Evolutionary conservation across 176 grass and related monocot species (phyloP).

Genomic region (Ananas comosus): DNA sequence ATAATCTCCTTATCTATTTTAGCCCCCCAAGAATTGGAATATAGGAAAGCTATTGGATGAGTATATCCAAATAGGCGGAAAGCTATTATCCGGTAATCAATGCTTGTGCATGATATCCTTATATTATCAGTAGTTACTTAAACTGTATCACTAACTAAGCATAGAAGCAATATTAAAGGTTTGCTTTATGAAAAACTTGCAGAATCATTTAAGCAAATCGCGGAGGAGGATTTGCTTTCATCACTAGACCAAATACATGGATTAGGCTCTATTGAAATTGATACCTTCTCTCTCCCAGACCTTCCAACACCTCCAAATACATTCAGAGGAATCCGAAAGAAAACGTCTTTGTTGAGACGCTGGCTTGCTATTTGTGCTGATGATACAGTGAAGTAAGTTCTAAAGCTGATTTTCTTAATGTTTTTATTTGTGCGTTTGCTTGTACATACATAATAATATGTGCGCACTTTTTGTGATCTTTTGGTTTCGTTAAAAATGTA

Average conservation of each 20-base stretch:
- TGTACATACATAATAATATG: conserved; percentile 1
- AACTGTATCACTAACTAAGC: neutral
- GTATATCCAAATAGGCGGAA: conserved; percentile 48
- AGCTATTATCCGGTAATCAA: conserved; percentile 51
- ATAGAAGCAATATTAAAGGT: neutral
- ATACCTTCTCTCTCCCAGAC: conserved; percentile 60
- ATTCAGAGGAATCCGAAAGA: conserved; percentile 81
- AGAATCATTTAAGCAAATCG: conserved; percentile 58
- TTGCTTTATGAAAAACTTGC: conserved; percentile 24
- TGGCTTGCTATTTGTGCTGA: conserved; percentile 84
- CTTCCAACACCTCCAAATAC: conserved; percentile 55
- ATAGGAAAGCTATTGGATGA: conserved; percentile 70
- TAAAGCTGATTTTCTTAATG: conserved; percentile 5
- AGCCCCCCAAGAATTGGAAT: conserved; percentile 69
- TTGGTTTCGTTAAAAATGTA: conserved; percentile 33
- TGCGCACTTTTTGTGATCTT: conserved; percentile 17
- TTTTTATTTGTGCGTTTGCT: conserved; percentile 9
- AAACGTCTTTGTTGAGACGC: conserved; percentile 55
- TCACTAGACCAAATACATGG: conserved; percentile 58
- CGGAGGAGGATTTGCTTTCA: conserved; percentile 40
- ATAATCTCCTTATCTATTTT: conserved; percentile 18
- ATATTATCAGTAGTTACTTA: neutral
- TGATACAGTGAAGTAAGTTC: conserved; percentile 70
- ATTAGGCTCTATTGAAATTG: conserved; percentile 27
- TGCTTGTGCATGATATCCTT: conserved; percentile 1